Conservation (phyloP, 2,329 filamentous ascomycete genomes). For the Coleophoma crateriformis region DNA sequence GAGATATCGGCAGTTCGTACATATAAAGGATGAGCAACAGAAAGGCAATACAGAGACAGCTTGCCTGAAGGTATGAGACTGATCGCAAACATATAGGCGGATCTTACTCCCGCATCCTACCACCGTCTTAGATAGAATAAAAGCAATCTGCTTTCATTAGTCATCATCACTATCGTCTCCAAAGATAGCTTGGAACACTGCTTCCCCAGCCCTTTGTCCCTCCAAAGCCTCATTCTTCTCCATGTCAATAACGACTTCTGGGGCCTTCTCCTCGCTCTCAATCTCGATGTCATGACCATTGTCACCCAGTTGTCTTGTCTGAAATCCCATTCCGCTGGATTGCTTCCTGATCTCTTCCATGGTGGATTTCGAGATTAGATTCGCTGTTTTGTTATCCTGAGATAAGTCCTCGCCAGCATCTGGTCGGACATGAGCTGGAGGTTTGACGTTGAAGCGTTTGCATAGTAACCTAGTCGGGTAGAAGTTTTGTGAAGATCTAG, state of each 20-base stretch:
- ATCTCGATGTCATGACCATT: background rate
- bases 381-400: slow-evolving; percentile 23
- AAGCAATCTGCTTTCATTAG: background rate
- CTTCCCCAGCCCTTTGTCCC: slow-evolving; percentile 67
- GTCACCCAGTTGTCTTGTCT: slow-evolving; percentile 18
- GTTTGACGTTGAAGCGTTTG: slow-evolving; percentile 86
- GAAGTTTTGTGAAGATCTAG: slow-evolving; percentile 66
- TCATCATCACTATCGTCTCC: slow-evolving; percentile 74
- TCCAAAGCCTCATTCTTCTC: slow-evolving; percentile 77
- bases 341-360: slow-evolving; percentile 50
- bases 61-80: too few relatives aligned
- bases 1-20: too few relatives aligned
- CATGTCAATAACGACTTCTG: slow-evolving; percentile 50
- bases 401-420: slow-evolving; percentile 30
- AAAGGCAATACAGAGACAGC: too few relatives aligned
- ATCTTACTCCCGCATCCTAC: too few relatives aligned
- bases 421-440: slow-evolving; percentile 62
- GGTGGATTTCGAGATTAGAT: slow-evolving; percentile 46
- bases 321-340: slow-evolving; percentile 29
- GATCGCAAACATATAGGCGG: too few relatives aligned
- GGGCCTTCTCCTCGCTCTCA: slow-evolving; percentile 4
- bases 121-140: too few relatives aligned
- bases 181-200: slow-evolving; percentile 89
- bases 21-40: too few relatives aligned
- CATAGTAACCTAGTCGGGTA: slow-evolving; percentile 81